Base-by-base conservation (phyloP, 1,139 yeast species). In the Candida frijolesensis region DNA sequence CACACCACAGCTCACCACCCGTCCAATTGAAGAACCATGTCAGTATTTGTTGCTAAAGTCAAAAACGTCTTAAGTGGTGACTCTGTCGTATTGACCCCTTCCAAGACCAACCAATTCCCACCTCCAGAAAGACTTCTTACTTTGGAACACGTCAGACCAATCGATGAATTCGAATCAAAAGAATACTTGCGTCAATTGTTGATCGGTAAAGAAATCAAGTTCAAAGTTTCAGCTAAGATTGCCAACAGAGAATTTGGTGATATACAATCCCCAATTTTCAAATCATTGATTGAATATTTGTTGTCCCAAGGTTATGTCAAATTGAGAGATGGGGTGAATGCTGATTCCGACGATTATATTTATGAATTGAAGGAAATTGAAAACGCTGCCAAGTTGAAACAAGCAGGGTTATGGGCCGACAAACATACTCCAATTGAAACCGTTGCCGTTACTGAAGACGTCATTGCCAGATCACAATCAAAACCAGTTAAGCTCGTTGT, bases 51-150 rank as follows among this genome's bases (percentile, higher is more conserved):
- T 54, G 87, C 86, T 43, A 81, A 75, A 64, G 94, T 88, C 50
- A 87, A 87, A 64, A 78, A 83, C 47, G 89, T 87, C 25, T 66
- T 85, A 42, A 85, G 89, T 47, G 91, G 89, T 4, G 95, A 88
- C 68, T 83, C 92, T n/a, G 62, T 88, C 45, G 80, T 86, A 40
- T 76, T 88, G 56, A 76, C 78, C n/a, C 88, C 90, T 1, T 57
- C 79, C 42, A 77, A 77, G 53, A 62, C 76, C 37, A 55, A 71
- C 37, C 75, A 68, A 55, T 64, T 78, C 45, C 81, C 84, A 3
- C 66, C 67, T 38, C 83, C 80, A 9, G 95, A 87, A 65, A 74
- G 89, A 58, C 64, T 78, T 38, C 71, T 88, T 51, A 79, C 90
- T 2, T 78, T 87, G 57, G 86, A 89, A 8, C 78, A 80, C 59